A percentile compares a stretch with the other conserved stretches of the same genome.
phyloP scores from a whole-genome alignment of 352 stramenopile species.

The Globisporangium spinosum region DNA sequence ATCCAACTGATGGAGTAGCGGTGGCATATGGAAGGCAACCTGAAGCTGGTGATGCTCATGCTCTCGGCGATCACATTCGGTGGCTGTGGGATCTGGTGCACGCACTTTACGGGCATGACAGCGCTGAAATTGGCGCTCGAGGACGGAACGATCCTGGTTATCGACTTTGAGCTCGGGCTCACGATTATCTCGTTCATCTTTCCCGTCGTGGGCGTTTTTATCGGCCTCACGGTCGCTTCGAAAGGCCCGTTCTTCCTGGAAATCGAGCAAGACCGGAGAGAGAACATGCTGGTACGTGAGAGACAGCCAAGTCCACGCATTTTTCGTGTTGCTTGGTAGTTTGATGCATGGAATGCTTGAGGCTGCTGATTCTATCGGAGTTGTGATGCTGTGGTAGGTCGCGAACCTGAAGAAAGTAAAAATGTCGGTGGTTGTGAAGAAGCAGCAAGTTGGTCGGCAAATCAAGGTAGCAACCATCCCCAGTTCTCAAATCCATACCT shows the following conservation, averaged over 20 bases:
- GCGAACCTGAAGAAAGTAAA: slow-evolving; percentile 17
- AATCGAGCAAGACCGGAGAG: slow-evolving; percentile 42
- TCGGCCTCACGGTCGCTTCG: slow-evolving; percentile 51
- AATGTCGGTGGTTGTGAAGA: slow-evolving; percentile 18
- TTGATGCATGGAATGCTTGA: not conserved
- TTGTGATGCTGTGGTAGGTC: not conserved
- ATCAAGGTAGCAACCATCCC: slow-evolving; percentile 10
- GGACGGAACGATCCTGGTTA: slow-evolving; percentile 32
- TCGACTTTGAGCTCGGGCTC: slow-evolving; percentile 51
- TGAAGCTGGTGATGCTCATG: slow-evolving; percentile 38
- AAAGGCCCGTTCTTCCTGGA: slow-evolving; percentile 58
- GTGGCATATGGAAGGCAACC: slow-evolving; percentile 27
- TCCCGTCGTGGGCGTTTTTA: slow-evolving; percentile 44
- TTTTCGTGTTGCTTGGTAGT: too few species aligned
- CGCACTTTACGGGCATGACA: slow-evolving; percentile 70
- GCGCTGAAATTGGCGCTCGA: slow-evolving; percentile 31
- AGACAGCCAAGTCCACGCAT: too few species aligned
- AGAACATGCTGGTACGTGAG: slow-evolving; percentile 17
- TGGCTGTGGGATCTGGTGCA: slow-evolving; percentile 61
- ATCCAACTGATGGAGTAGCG: slow-evolving; percentile 75
- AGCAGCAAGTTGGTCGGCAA: slow-evolving; percentile 11
- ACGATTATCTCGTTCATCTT: slow-evolving; percentile 63
- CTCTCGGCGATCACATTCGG: slow-evolving; percentile 41
- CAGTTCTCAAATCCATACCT: too few species aligned
- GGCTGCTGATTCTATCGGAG: not conserved